Conservation (phyloP, 1,139 yeast species). For the Suhomyces ambrosiae region DNA sequence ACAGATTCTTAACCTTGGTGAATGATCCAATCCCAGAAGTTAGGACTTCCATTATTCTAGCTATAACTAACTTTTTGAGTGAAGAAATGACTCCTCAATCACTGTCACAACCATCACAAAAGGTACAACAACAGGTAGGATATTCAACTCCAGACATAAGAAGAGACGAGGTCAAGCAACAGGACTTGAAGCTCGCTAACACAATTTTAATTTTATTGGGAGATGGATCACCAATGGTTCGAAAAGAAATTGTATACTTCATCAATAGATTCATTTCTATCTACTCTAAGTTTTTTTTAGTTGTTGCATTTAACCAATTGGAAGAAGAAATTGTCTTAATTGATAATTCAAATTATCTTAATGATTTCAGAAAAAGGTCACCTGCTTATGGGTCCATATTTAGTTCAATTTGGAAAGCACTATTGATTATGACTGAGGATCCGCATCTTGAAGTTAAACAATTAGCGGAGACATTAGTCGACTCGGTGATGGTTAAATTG, state of each 20-base stretch:
- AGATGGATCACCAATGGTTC: slow-evolving; percentile 88
- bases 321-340: slow-evolving; percentile 76
- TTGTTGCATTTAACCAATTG: slow-evolving; percentile 83
- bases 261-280: slow-evolving; percentile 73
- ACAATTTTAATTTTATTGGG: slow-evolving; percentile 54
- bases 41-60: slow-evolving; percentile 77
- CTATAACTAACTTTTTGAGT: slow-evolving; percentile 71
- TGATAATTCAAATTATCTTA: slow-evolving; percentile 60
- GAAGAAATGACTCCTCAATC: slow-evolving; percentile 28
- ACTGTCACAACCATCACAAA: slow-evolving; percentile 19
- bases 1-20: slow-evolving; percentile 56
- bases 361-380: slow-evolving; percentile 59
- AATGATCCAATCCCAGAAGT: slow-evolving; percentile 96
- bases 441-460: slow-evolving; percentile 83
- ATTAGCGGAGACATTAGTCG: slow-evolving; percentile 74
- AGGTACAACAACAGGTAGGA: slow-evolving; percentile 37
- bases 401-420: slow-evolving; percentile 84
- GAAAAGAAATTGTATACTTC: slow-evolving; percentile 81
- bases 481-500: slow-evolving; percentile 66
- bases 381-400: slow-evolving; percentile 89
- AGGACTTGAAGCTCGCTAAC: slow-evolving; percentile 55
- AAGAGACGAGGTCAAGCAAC: slow-evolving; percentile 53
- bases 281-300: slow-evolving; percentile 74
- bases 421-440: slow-evolving; percentile 81
- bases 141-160: slow-evolving; percentile 22